phyloP scores from a whole-genome alignment of 345 rosid genomes.

The Ceriops zippeliana region DNA sequence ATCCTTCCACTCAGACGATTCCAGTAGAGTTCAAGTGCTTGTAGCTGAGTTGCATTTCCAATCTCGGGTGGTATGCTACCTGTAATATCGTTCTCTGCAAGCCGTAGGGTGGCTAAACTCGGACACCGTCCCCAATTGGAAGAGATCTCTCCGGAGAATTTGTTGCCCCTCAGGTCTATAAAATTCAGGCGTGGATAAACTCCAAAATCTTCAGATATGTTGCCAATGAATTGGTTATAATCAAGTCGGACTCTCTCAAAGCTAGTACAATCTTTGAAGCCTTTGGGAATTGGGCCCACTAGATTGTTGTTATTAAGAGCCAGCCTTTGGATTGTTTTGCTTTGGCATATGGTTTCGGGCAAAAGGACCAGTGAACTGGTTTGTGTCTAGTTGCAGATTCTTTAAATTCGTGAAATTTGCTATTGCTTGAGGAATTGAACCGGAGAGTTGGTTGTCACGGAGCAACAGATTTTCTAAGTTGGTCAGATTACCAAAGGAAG shows the following conservation, averaged over 20 bases:
- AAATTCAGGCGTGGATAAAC: slow-evolving; percentile 7
- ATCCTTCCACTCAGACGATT: slow-evolving; percentile 32
- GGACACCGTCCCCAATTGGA: slow-evolving; percentile 16
- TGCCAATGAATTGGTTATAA: slow-evolving; percentile 5
- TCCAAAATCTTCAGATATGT: slow-evolving; percentile 13
- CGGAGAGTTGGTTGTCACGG: background rate
- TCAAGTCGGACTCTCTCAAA: slow-evolving; percentile 11
- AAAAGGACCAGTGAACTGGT: slow-evolving; percentile 20
- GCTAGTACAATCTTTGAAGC: slow-evolving; percentile 18
- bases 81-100: slow-evolving; percentile 23
- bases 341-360: slow-evolving; percentile 14
- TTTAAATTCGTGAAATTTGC: slow-evolving; percentile 2
- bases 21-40: slow-evolving; percentile 35
- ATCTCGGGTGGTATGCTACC: slow-evolving; percentile 32
- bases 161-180: slow-evolving; percentile 18
- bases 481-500: slow-evolving; percentile 3
- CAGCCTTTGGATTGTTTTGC: background rate
- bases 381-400: background rate
- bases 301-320: background rate
- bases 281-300: slow-evolving; percentile 9
- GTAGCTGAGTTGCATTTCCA: slow-evolving; percentile 18
- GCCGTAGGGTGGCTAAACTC: background rate
- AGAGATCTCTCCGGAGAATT: slow-evolving; percentile 23
- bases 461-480: background rate
- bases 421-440: slow-evolving; percentile 5